Conservation (phyloP, 805 yeast species). For the Starmerella sp. region DNA sequence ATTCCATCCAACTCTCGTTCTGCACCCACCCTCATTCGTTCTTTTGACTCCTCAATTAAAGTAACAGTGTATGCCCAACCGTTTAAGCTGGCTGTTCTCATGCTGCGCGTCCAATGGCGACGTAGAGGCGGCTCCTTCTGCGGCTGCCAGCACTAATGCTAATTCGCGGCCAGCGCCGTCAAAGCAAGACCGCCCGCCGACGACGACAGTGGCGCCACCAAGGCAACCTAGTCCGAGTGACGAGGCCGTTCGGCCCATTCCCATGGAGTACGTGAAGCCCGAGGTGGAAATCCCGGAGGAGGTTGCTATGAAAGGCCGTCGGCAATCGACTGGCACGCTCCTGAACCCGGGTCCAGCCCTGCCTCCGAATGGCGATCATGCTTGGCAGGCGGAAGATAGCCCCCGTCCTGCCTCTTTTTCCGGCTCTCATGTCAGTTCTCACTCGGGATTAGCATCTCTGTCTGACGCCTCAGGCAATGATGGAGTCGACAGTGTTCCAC, state of each 20-base stretch:
- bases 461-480: background rate
- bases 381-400: slow-evolving; percentile 29
- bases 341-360: slow-evolving; percentile 22
- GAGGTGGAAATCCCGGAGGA: slow-evolving; percentile 8
- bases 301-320: slow-evolving; percentile 14
- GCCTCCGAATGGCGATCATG: slow-evolving; percentile 32
- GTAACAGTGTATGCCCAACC: background rate
- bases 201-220: background rate
- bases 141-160: background rate
- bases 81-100: background rate
- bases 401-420: background rate
- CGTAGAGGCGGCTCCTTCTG: background rate
- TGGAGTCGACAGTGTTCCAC: background rate
- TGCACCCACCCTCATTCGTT: slow-evolving; percentile 4
- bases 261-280: slow-evolving; percentile 14
- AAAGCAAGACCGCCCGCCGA: background rate
- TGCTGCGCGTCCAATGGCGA: slow-evolving; percentile 3
- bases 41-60: background rate
- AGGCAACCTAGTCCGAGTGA: background rate
- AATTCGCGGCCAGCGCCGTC: background rate
- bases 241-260: slow-evolving; percentile 4
- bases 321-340: slow-evolving; percentile 4
- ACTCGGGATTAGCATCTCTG: background rate
- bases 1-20: background rate
- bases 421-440: background rate